Evolutionary conservation across 345 rosid species (phyloP), one percentile per base, ranked within the genome.

Genomic region (Populus tremula): DNA sequence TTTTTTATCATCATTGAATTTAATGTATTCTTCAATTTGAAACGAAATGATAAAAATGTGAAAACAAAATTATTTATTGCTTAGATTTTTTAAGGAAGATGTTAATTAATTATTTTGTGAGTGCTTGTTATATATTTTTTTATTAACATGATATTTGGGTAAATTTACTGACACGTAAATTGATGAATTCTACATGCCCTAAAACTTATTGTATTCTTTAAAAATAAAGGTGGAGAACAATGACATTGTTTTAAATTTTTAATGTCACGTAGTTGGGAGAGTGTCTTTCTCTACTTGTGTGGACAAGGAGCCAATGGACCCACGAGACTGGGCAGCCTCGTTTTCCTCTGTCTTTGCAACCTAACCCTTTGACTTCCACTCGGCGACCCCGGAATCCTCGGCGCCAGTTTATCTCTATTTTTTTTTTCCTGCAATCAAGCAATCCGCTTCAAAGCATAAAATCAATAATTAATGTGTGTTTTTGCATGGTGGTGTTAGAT

Each of bases 341-440:
- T 35, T 45, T 63, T 20, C 62, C 41, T 13, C 43, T 53, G 25
- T 50, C 70, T 7, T 54, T 17, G 9, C 80, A 50, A 80, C 88
- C 87, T 76, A 80, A 85, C 36, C 76, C 76, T 67, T 81, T 85
- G 91, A 88, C 86, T 72, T 84, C 84, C 70, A 67, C 72, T 67
- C 23, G 81, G 72, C 43, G 25, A 27, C 68, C 81, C 86, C 89
- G 86, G 21, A 74, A 82, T 71, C 82, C 82, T 72, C 88, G 89
- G 88, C 87, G 85, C 87, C 87, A 83, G 67, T 88, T 73, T 70
- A 21, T 36, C 67, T 18, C 68, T 25, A 25, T n/a, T 36, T 3
- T 3, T 21, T 11, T 8, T 36, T 3, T 6, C 20, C 12, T 14
- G 38, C 0, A 41, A 25, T 63, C 17, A 17, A 29, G 12, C n/a